Percentiles rank a stretch among this genome's conserved stretches.
phyloP scores from a whole-genome alignment of 208 protist species.

The Tritrichomonas musculus region DNA sequence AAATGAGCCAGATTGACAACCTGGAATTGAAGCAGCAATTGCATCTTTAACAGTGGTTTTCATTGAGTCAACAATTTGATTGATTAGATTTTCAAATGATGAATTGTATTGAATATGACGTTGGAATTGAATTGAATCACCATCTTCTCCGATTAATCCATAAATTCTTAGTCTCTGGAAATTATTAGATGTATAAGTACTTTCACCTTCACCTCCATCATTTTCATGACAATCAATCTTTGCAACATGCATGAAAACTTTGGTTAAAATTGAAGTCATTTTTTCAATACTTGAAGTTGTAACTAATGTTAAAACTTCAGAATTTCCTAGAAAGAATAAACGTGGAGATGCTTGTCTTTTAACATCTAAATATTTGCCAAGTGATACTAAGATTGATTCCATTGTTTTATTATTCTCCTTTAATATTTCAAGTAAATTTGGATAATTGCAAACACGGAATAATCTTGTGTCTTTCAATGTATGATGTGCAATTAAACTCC shows the following conservation, averaged over 20 bases:
- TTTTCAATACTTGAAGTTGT: background rate
- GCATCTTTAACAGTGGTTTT: background rate
- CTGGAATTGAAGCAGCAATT: background rate
- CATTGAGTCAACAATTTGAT: background rate
- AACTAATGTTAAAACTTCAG: background rate
- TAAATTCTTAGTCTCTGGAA: background rate
- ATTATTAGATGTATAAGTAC: background rate
- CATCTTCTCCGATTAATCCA: background rate
- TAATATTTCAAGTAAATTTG: background rate
- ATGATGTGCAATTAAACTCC: background rate
- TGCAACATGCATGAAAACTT: background rate
- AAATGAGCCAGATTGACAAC: background rate
- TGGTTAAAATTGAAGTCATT: background rate
- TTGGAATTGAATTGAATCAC: background rate
- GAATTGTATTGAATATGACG: background rate
- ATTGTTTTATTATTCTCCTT: background rate
- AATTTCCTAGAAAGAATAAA: background rate
- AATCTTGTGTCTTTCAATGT: background rate
- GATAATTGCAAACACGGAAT: background rate
- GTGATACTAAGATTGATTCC: background rate
- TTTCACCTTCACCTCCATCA: background rate
- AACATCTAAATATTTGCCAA: background rate
- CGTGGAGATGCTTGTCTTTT: background rate
- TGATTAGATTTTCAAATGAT: background rate
- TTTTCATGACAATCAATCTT: background rate